phyloP scores from a whole-genome alignment of 331 rosid species.

The Malus hybrid region DNA sequence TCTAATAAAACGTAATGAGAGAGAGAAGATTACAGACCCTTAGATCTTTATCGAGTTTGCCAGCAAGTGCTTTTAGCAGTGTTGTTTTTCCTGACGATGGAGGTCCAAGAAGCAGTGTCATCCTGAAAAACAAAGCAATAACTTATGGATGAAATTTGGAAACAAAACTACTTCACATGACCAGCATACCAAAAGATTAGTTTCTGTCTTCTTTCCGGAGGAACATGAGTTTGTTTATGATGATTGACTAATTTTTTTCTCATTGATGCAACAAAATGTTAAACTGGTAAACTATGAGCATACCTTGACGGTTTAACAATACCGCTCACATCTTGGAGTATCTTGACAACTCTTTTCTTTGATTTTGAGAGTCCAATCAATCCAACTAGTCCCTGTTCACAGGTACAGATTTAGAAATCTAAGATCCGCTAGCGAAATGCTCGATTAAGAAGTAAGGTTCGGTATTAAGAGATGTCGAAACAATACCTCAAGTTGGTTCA shows the following conservation, averaged over 20 bases:
- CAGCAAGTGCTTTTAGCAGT: conserved; percentile 32
- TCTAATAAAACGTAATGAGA: not conserved
- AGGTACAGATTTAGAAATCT: not conserved
- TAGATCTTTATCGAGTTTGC: conserved; percentile 31
- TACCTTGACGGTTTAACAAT: conserved; percentile 74
- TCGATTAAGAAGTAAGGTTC: not conserved
- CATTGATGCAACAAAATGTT: not conserved
- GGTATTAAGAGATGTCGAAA: not conserved
- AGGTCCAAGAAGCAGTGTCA: conserved; percentile 48
- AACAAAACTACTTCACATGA: not conserved
- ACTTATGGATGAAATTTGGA: not conserved
- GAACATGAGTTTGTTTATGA: not conserved
- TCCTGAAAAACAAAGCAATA: conserved; percentile 17
- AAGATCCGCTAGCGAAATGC: not conserved
- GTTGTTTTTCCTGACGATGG: conserved; percentile 50
- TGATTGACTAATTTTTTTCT: not conserved
- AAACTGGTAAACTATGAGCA: not conserved
- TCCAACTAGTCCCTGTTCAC: conserved; percentile 41
- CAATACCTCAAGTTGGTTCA: conserved; percentile 49
- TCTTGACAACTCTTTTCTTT: conserved; percentile 42
- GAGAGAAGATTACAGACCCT: conserved; percentile 17
- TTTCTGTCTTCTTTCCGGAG: not conserved
- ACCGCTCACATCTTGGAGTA: conserved; percentile 58
- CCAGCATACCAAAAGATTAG: not conserved
- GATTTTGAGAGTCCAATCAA: conserved; percentile 42